Percentiles rank a stretch among this genome's conserved stretches.
These are phyloP conservation scores for Polyplosphaeria fusca DNA, from an alignment of 495 filamentous ascomycete species.

Conservation along the genomic window DNA sequence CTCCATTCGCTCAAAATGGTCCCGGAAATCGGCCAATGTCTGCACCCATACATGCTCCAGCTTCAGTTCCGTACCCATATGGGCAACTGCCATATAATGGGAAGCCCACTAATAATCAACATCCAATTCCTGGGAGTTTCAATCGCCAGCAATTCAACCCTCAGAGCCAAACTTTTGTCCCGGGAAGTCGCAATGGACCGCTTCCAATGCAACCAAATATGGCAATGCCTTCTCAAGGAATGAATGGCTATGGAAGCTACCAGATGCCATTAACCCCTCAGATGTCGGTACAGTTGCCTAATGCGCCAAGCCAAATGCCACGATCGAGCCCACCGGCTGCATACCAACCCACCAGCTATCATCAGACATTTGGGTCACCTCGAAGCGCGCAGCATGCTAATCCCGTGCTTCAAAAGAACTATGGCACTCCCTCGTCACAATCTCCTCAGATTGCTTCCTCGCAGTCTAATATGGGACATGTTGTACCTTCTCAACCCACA, in stretches of 20 bases:
- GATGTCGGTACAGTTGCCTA: conserved; percentile 9
- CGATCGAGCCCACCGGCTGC: conserved; percentile 17
- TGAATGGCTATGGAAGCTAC: conserved; percentile 22
- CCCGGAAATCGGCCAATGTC: conserved; percentile 42
- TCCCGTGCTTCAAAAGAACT: conserved; percentile 13
- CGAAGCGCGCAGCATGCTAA: conserved; percentile 20
- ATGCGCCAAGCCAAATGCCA: conserved; percentile 22
- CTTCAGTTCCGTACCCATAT: conserved; percentile 64
- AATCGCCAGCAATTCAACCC: conserved; percentile 86
- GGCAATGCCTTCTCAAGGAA: conserved; percentile 9
- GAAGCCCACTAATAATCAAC: conserved; percentile 58
- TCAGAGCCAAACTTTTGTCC: conserved; percentile 85
- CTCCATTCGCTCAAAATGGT: conserved; percentile 36
- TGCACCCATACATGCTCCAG: conserved; percentile 37
- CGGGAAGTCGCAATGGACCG: conserved; percentile 42
- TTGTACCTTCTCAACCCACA: conserved; percentile 24
- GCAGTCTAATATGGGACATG: conserved; percentile 22
- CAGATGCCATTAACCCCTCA: conserved; percentile 20
- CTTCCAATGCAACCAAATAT: conserved; percentile 33
- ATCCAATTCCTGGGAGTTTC: conserved; percentile 78
- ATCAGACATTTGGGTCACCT: conserved; percentile 21
- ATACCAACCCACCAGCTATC: no score
- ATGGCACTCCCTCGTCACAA: conserved; percentile 27
- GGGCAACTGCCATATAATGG: conserved; percentile 68
- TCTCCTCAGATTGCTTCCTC: conserved; percentile 33